Percentiles rank a stretch among this genome's conserved stretches.
phyloP scores from a whole-genome alignment of 306 rosid species.

The Sindora glabra region DNA sequence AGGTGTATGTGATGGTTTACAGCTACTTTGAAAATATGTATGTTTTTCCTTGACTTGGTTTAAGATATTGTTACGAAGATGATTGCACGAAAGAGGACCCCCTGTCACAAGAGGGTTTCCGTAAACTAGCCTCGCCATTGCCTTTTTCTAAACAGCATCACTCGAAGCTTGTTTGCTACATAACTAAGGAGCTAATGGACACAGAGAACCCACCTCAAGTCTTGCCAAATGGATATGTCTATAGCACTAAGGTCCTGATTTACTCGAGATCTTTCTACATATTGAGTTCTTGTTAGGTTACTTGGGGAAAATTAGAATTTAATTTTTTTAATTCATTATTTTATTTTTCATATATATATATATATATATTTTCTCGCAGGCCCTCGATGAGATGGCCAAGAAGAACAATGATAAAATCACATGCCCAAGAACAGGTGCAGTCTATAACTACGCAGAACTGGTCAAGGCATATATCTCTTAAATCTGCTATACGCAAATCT shows the following conservation, averaged over 20 bases:
- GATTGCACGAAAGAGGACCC: constrained; percentile 99
- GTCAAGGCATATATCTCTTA: constrained; percentile 76
- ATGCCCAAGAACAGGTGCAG: constrained; percentile 74
- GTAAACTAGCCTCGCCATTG: constrained; percentile 67
- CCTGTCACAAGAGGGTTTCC: constrained; percentile 77
- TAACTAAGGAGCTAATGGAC: constrained; percentile 95
- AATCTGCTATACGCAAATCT: constrained; percentile 7
- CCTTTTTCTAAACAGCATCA: constrained; percentile 93
- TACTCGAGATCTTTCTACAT: constrained; percentile 5
- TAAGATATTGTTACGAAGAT: constrained; percentile 87
- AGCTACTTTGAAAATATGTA: constrained; percentile 6
- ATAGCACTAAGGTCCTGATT: constrained; percentile 70
- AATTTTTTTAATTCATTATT: too few species aligned
- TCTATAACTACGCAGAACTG: constrained; percentile 55
- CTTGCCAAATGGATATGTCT: constrained; percentile 88
- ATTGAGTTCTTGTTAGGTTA: too few species aligned
- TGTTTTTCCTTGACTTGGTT: constrained; percentile 54
- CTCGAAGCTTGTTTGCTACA: constrained; percentile 95
- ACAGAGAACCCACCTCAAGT: constrained; percentile 94
- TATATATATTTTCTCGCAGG: too few species aligned
- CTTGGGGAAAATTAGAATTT: too few species aligned
- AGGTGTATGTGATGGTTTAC: too few species aligned
- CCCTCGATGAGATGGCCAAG: constrained; percentile 87
- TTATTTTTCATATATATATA: too few species aligned
- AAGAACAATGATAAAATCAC: constrained; percentile 62